Conservation (phyloP, 2,329 filamentous ascomycete genomes). For the Aureobasidium lini region DNA sequence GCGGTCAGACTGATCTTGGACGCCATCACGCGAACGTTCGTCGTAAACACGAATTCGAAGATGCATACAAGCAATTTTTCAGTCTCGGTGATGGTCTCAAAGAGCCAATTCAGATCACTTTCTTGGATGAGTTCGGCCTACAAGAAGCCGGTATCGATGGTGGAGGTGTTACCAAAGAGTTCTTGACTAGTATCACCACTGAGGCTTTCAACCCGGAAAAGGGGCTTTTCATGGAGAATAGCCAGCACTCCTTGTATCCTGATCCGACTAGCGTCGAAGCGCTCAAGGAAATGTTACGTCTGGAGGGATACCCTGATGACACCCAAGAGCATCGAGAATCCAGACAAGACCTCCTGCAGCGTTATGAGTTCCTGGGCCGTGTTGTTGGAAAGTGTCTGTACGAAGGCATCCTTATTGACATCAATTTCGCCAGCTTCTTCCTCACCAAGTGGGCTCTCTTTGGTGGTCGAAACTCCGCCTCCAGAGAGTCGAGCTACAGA, state of each 20-base stretch:
- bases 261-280: slow-evolving; percentile 53
- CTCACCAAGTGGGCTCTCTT: slow-evolving; percentile 88
- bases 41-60: slow-evolving; percentile 71
- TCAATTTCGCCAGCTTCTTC: slow-evolving; percentile 92
- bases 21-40: slow-evolving; percentile 68
- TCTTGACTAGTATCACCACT: slow-evolving; percentile 77
- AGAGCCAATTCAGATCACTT: slow-evolving; percentile 93
- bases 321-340: slow-evolving; percentile 50
- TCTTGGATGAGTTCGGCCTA: slow-evolving; percentile 82
- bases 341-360: slow-evolving; percentile 56
- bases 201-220: slow-evolving; percentile 63
- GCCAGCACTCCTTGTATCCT: slow-evolving; percentile 79
- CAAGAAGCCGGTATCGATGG: slow-evolving; percentile 92
- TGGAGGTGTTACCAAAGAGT: slow-evolving; percentile 95
- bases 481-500: slow-evolving; percentile 66
- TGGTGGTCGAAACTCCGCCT: slow-evolving; percentile 53
- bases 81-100: slow-evolving; percentile 74
- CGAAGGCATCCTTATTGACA: slow-evolving; percentile 89
- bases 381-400: slow-evolving; percentile 96
- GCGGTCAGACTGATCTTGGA: slow-evolving; percentile 38
- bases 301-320: slow-evolving; percentile 44
- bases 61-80: slow-evolving; percentile 81
- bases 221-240: slow-evolving; percentile 70
- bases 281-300: slow-evolving; percentile 14
- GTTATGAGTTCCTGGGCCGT: slow-evolving; percentile 86